phyloP scores from a whole-genome alignment of 768 basidiomycete species.

The Amanita phalloides region DNA sequence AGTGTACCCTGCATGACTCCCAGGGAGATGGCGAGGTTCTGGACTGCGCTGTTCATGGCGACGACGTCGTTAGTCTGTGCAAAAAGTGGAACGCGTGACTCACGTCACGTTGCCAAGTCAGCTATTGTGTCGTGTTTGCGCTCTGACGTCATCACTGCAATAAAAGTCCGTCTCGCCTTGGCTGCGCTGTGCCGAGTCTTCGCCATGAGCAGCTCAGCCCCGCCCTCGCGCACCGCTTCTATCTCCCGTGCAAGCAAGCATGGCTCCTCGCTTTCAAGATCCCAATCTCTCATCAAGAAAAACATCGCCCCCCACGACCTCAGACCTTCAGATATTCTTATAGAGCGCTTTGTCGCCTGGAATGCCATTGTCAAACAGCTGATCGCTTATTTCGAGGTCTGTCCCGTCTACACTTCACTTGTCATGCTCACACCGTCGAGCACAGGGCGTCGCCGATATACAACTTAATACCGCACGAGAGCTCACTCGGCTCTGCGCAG shows the following conservation, averaged over 20 bases:
- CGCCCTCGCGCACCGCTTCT: slow-evolving; percentile 65
- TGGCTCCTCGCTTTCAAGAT: slow-evolving; percentile 66
- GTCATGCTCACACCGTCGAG: not conserved
- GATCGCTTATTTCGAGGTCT: slow-evolving; percentile 77
- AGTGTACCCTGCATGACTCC: slow-evolving; percentile 79
- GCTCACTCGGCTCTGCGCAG: slow-evolving; percentile 84
- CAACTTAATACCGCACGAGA: slow-evolving; percentile 92
- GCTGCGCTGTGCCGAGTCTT: slow-evolving; percentile 16
- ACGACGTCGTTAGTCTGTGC: not conserved
- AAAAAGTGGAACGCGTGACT: slow-evolving; percentile 1
- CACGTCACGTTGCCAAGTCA: not conserved
- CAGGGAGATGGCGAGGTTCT: slow-evolving; percentile 83
- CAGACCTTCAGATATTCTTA: slow-evolving; percentile 89
- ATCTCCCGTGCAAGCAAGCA: slow-evolving; percentile 53
- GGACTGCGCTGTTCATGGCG: slow-evolving; percentile 64
- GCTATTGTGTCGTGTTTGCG: not conserved
- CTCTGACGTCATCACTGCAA: slow-evolving; percentile 1
- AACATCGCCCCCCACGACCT: slow-evolving; percentile 87
- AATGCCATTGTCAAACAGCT: slow-evolving; percentile 96
- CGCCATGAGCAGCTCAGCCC: slow-evolving; percentile 18
- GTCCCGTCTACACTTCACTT: slow-evolving; percentile 1
- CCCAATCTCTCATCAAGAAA: slow-evolving; percentile 88
- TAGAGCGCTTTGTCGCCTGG: slow-evolving; percentile 91
- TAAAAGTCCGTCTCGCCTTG: not conserved
- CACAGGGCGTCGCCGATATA: slow-evolving; percentile 61